Base-by-base conservation (phyloP, 208 protist genomes). In the Herpetomonas samuelpessoai region DNA sequence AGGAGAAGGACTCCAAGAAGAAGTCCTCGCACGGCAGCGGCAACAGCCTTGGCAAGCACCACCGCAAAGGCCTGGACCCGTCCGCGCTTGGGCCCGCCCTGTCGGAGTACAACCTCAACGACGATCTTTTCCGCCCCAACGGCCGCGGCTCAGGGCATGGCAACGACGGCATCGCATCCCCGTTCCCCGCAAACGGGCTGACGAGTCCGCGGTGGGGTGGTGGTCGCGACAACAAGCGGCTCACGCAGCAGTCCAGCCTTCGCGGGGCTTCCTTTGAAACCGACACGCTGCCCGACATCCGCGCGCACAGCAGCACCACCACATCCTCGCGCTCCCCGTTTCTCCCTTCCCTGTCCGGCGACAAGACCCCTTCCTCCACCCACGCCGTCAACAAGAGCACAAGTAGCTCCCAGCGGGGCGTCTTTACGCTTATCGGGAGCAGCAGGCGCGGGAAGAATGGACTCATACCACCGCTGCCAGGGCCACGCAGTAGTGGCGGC, bases 311-410 rank as follows among this genome's bases (percentile, higher is more conserved):
- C 25, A 28, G 27, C 49, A 29, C 24, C 49, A n/a, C 14, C 24
- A 30, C 49, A 30, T 38, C 49, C 6, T 19, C 9, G 21, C 49
- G 49, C 49, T 55, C 49, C 6, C 49, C 49, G 14, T 55, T 55
- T n/a, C 49, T 55, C 21, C 49, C 49, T 9, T 22, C 49, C 19
- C 49, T 55, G 21, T 7, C 14, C n/a, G 14, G 12, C 14, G 44
- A 48, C 44, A 48, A 19, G 44, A 48, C 44, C 16, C 44, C 44
- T 9, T 48, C 10, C 44, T 48, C 44, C 10, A 19, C 44, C 44
- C 44, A 48, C 44, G 44, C 44, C 10, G 7, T 19, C 24, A 55
- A 10, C 22, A 55, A 28, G 49, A 55, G 25, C 49, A 55, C 22
- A 14, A 55, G 14, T 25, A 55, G n/a, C 49, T 25, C 25, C 9